Conservation (phyloP, 805 yeast genomes). For the Nakazawaea anatomiae region DNA sequence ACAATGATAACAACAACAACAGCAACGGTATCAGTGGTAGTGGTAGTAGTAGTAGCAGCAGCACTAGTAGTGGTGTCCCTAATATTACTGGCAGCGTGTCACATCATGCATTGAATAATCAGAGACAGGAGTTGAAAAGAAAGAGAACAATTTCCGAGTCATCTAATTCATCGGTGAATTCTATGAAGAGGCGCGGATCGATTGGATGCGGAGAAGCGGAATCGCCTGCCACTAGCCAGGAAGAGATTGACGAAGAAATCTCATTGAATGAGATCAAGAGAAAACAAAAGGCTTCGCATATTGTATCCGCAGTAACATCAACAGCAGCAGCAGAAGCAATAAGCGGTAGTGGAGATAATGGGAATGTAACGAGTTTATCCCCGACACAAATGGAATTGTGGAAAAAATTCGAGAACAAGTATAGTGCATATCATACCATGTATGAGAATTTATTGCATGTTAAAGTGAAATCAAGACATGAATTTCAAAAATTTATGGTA, state of each 20-base stretch:
- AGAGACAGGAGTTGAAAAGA: not conserved
- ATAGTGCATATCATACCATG: not conserved
- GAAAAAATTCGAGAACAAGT: not conserved
- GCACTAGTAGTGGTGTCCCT: no score
- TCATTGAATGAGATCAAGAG: constrained; percentile 1
- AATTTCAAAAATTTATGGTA: constrained; percentile 11
- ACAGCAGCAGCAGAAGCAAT: not conserved
- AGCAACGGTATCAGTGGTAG: no score
- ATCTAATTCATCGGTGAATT: constrained; percentile 6
- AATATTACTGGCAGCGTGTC: no score
- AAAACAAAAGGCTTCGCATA: not conserved
- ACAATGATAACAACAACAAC: no score
- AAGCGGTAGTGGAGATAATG: not conserved
- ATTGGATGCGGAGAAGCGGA: not conserved
- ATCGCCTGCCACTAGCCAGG: constrained; percentile 6
- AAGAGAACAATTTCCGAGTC: constrained; percentile 8
- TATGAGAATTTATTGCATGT: constrained; percentile 7
- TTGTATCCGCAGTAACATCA: not conserved
- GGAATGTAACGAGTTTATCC: not conserved
- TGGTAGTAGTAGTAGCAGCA: no score
- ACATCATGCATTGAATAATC: not conserved
- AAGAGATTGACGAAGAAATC: constrained; percentile 8
- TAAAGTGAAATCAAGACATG: constrained; percentile 18
- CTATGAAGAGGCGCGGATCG: not conserved
- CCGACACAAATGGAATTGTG: not conserved